Evolutionary conservation across 2,329 filamentous ascomycete genomes (phyloP).

Genomic region (Pseudocercospora cruenta): DNA sequence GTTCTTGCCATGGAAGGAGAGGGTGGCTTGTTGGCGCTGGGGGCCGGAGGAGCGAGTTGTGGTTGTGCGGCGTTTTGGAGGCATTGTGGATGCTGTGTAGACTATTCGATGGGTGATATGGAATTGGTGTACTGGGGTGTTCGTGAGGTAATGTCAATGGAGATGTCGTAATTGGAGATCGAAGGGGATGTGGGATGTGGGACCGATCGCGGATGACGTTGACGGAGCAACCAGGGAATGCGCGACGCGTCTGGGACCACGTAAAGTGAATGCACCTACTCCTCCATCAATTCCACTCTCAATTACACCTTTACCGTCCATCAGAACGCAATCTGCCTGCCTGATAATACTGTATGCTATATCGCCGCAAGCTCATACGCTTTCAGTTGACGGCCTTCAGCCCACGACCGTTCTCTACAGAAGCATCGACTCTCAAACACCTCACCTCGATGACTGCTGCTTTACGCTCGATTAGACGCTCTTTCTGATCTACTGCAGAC

Average conservation of each 20-base stretch:
- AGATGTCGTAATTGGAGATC: background rate
- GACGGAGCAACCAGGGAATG: background rate
- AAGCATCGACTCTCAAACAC: too few relatives aligned
- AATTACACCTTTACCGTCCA: too few relatives aligned
- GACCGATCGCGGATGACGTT: background rate
- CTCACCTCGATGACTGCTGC: too few relatives aligned
- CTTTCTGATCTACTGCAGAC: too few relatives aligned
- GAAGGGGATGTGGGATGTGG: background rate
- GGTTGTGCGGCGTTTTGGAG: constrained; percentile 49
- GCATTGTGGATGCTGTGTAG: constrained; percentile 40
- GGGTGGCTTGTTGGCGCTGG: constrained; percentile 55
- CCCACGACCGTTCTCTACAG: too few relatives aligned
- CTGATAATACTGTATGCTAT: too few relatives aligned
- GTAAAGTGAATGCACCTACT: background rate
- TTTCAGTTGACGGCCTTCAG: too few relatives aligned
- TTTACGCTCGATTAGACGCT: too few relatives aligned
- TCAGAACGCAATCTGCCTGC: too few relatives aligned
- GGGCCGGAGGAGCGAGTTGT: constrained; percentile 50
- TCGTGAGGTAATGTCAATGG: background rate
- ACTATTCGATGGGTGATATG: background rate
- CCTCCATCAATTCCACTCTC: too few relatives aligned
- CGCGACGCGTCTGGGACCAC: background rate
- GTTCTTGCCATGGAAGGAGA: constrained; percentile 61
- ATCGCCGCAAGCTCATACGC: too few relatives aligned
- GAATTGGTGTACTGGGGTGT: background rate